Conservation (phyloP, 1,284 basidiomycete species). For the Amylostereum areolatum region DNA sequence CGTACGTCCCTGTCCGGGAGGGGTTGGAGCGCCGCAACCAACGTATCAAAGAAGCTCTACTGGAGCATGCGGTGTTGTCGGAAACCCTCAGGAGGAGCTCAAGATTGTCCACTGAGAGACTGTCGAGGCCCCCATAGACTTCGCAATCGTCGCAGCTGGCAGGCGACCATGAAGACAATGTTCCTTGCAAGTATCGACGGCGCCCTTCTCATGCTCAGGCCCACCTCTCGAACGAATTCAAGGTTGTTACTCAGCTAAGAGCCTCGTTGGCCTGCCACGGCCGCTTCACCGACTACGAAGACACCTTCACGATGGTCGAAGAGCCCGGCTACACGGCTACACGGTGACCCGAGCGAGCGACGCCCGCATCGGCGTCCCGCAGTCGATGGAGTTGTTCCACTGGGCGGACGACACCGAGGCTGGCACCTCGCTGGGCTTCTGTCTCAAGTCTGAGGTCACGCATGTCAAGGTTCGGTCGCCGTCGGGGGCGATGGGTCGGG, state of each 20-base stretch:
- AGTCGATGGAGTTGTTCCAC: constrained; percentile 97
- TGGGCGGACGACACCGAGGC: constrained; percentile 85
- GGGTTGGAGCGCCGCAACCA: constrained; percentile 79
- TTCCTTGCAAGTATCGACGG: constrained; percentile 91
- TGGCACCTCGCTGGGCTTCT: constrained; percentile 87
- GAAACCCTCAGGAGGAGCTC: constrained; percentile 89
- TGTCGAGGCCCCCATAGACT: constrained; percentile 94
- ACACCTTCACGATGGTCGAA: constrained; percentile 91
- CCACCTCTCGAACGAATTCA: constrained; percentile 96
- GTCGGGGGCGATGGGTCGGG: constrained; percentile 75
- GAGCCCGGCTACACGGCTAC: constrained; percentile 91
- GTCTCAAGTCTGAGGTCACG: constrained; percentile 76
- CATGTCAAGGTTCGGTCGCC: constrained; percentile 84
- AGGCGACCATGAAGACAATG: constrained; percentile 96
- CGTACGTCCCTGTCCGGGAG: constrained; percentile 93
- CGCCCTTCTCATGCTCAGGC: constrained; percentile 92
- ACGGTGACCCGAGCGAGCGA: constrained; percentile 72
- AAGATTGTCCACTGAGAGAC: constrained; percentile 67
- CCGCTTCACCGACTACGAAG: constrained; percentile 87
- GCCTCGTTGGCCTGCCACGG: constrained; percentile 98
- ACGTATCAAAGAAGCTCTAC: constrained; percentile 94
- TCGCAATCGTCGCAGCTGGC: constrained; percentile 83
- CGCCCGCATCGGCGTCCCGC: constrained; percentile 83
- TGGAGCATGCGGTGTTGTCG: constrained; percentile 97
- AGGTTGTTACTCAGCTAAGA: constrained; percentile 86